Percentiles rank a stretch among this genome's conserved stretches.
Evolutionary conservation across 2,329 filamentous ascomycete species (phyloP).

Genomic region (Ascochyta koolunga): DNA sequence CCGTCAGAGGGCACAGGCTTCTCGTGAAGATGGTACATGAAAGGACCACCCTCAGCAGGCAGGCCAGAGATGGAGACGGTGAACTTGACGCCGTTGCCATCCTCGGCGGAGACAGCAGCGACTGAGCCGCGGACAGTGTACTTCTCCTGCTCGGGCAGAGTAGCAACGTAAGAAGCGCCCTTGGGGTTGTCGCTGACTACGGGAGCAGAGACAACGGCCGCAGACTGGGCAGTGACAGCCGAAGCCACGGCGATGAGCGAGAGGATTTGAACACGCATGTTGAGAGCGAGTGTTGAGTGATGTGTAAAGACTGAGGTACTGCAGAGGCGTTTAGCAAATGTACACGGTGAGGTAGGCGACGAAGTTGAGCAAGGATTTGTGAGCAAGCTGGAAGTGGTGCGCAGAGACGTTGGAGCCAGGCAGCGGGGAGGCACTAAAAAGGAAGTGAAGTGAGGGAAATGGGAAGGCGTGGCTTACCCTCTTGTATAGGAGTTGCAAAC

Average conservation of each 20-base stretch:
- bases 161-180: constrained; percentile 49
- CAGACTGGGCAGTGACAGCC: constrained; percentile 36
- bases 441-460: constrained; percentile 1
- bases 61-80: constrained; percentile 50
- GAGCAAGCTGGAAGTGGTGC: background rate
- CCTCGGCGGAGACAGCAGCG: constrained; percentile 36
- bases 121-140: constrained; percentile 46
- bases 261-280: constrained; percentile 41
- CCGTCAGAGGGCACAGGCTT: constrained; percentile 50
- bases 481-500: background rate
- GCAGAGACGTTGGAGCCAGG: no score
- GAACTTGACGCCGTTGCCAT: constrained; percentile 51
- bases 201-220: constrained; percentile 39
- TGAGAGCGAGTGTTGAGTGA: no score
- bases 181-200: constrained; percentile 46
- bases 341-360: background rate
- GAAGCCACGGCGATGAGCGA: constrained; percentile 39
- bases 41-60: constrained; percentile 51
- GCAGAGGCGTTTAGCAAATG: constrained; percentile 19
- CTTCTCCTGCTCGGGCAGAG: constrained; percentile 41
- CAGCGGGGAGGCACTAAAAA: background rate
- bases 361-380: constrained; percentile 1
- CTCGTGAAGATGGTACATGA: constrained; percentile 56
- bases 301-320: constrained; percentile 16
- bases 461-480: constrained; percentile 12